Base-by-base conservation (phyloP, 257 asterid genomes). In the Nicotiana undulata region DNA sequence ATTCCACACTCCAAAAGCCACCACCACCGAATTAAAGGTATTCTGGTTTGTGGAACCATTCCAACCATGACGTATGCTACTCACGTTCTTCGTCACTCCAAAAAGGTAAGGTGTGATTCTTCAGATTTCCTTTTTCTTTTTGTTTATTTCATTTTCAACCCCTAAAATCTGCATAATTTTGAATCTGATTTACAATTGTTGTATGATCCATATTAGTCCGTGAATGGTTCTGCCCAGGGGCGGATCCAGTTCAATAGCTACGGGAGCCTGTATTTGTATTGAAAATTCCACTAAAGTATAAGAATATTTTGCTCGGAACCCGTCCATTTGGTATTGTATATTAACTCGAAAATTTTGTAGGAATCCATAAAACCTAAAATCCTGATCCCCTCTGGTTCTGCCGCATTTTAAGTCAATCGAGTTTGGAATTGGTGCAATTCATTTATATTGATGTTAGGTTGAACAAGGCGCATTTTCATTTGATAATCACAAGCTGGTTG, bases 1-100 rank as follows among this genome's bases (percentile, higher is more conserved):
- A 34, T 61, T 63, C 58, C 22, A 9, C 9, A 53, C 56, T 84
- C 72, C 83, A 75, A 63, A 70, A 63, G 75, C 56, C 82, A 46
- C 72, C 82, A n/a, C 63, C 63, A 12, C 22, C 34, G 20, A 24
- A 17, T 37, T 51, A 51, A 51, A 51, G 56, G 7, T 55, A 11
- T 20, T 22, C 13, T 74, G 70, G 63, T 84, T 81, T 80, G 83
- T 68, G 59, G 37, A 53, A 75, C 80, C 67, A 40, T 58, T 68
- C 56, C 77, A 40, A 89, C 68, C 89, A 91, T 86, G 94, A 86
- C 91, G 81, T 86, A 85, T 79, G 85, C 90, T 29, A 87, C 89
- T 79, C 91, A 93, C 81, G 72, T 94, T 76, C 49, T 90, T 76
- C 91, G 89, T 83, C 94, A 93, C 86, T 89, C 94, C 9, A 87